phyloP scores from a whole-genome alignment of 2,329 filamentous ascomycete species.

The Botrytis tulipae region DNA sequence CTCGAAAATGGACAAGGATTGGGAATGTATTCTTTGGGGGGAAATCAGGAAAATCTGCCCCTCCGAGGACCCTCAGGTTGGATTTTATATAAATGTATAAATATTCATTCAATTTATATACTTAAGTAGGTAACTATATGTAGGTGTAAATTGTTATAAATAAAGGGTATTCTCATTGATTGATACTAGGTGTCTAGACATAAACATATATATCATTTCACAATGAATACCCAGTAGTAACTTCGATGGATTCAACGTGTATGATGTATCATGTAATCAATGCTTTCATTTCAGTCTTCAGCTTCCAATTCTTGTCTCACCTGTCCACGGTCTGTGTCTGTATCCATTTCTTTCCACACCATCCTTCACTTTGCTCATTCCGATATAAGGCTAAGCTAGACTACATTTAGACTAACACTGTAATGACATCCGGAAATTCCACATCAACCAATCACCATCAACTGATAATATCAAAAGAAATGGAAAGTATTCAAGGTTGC shows the following conservation, averaged over 20 bases:
- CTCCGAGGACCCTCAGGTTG: neutral
- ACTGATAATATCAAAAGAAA: neutral
- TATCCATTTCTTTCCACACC: neutral
- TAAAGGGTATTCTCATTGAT: too few relatives aligned
- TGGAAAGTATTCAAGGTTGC: too few relatives aligned
- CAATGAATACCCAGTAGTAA: too few relatives aligned
- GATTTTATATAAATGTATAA: neutral
- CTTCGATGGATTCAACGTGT: too few relatives aligned
- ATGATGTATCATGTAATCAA: too few relatives aligned
- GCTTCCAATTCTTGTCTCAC: neutral
- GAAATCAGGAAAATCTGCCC: neutral
- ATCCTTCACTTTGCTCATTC: neutral
- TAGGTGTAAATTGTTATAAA: too few relatives aligned
- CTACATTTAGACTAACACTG: neutral
- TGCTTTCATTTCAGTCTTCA: neutral
- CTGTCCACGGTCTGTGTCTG: too few relatives aligned
- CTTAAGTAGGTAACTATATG: neutral
- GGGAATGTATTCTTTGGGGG: neutral
- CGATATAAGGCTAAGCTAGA: neutral
- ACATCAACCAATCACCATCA: neutral
- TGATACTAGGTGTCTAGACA: too few relatives aligned
- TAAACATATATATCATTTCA: too few relatives aligned
- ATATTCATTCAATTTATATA: neutral
- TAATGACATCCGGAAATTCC: neutral
- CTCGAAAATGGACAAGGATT: slow-evolving; percentile 13